phyloP scores from a whole-genome alignment of 768 basidiomycete species.

The Cubamyces sp. region DNA sequence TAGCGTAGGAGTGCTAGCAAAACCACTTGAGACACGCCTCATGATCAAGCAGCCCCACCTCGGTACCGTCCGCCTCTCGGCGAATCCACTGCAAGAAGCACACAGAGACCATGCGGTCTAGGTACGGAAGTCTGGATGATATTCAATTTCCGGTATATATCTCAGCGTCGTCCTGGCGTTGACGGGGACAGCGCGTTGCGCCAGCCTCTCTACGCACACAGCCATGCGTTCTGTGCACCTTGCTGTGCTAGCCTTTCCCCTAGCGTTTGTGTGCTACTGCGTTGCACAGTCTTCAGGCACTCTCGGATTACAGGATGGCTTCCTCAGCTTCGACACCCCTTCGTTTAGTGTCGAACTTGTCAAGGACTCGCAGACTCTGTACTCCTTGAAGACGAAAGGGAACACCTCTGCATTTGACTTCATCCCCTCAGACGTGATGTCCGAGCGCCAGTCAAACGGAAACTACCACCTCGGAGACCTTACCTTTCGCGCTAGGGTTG shows the following conservation, averaged over 20 bases:
- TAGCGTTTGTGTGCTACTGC: background rate
- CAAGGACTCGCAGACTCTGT: constrained; percentile 59
- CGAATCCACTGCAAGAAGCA: background rate
- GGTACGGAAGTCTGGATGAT: background rate
- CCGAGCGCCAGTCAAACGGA: constrained; percentile 47
- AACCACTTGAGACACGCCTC: background rate
- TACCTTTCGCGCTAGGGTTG: constrained; percentile 52
- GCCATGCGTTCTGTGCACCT: background rate
- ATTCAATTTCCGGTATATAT: background rate
- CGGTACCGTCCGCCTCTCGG: background rate
- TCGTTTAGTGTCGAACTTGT: constrained; percentile 51
- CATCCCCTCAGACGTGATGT: constrained; percentile 55
- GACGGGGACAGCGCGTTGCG: background rate
- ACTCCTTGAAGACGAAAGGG: constrained; percentile 48
- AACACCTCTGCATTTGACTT: constrained; percentile 49
- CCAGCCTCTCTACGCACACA: background rate
- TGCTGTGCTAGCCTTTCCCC: background rate
- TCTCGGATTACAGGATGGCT: constrained; percentile 51
- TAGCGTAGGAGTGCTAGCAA: too few species aligned
- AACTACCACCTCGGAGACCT: constrained; percentile 62
- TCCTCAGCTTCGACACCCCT: constrained; percentile 50
- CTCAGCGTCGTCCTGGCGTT: background rate
- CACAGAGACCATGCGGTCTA: background rate
- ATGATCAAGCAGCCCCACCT: background rate
- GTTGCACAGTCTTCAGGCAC: constrained; percentile 30